These are phyloP conservation scores for Exophiala lecanii-corni DNA, from an alignment of 2,329 filamentous ascomycete genomes.

Conservation along the genomic window DNA sequence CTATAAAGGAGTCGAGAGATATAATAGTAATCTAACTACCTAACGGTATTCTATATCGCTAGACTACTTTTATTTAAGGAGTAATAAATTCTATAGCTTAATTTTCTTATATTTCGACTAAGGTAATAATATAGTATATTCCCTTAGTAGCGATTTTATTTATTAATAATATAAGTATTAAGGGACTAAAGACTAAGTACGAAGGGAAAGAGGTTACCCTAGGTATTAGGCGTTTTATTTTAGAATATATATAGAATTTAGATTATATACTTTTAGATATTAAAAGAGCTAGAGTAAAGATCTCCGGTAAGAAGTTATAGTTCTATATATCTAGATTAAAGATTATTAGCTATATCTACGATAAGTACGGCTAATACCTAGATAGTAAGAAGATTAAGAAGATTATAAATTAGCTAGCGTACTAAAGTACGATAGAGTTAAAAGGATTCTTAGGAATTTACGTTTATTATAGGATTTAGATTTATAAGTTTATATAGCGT, in stretches of 20 bases:
- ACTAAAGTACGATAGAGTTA: not conserved
- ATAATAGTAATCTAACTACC: too few relatives aligned
- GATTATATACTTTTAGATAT: not conserved
- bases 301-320: not conserved
- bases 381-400: not conserved
- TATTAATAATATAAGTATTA: constrained; percentile 2
- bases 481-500: not conserved
- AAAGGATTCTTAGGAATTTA: not conserved
- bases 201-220: not conserved
- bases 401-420: not conserved
- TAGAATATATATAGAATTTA: not conserved
- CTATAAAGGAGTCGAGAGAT: not conserved
- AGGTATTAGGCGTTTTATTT: not conserved
- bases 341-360: not conserved
- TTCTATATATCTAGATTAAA: not conserved
- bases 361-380: not conserved
- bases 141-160: not conserved
- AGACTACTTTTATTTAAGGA: not conserved
- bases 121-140: not conserved
- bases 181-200: not conserved
- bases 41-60: too few relatives aligned
- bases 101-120: not conserved
- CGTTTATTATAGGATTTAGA: not conserved
- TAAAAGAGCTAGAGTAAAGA: not conserved
- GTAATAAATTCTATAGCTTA: not conserved